Conservation (phyloP, 139 green algal genomes). For the Coelastrella sp. region DNA sequence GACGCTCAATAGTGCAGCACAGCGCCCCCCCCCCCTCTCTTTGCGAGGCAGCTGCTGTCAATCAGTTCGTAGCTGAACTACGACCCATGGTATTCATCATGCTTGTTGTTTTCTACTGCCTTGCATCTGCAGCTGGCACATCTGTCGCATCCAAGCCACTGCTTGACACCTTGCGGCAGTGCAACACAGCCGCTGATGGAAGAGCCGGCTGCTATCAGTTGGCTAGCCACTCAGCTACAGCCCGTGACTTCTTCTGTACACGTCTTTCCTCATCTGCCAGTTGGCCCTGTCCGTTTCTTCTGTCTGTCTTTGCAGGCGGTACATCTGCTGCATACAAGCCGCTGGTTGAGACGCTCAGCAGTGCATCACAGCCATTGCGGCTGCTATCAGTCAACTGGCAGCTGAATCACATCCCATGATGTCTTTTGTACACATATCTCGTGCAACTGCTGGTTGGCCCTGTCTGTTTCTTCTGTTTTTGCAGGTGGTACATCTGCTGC, state of each 20-base stretch:
- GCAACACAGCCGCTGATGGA: conserved; percentile 2
- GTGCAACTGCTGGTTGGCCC: too few species aligned
- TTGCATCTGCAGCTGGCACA: too few species aligned
- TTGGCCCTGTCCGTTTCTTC: too few species aligned
- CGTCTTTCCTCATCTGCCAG: too few species aligned
- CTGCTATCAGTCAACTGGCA: conserved; percentile 2
- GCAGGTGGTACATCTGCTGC: neutral
- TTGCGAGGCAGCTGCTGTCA: neutral
- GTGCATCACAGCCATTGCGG: neutral
- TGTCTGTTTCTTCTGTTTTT: too few species aligned
- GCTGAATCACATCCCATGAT: conserved; percentile 15
- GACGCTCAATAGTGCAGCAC: neutral
- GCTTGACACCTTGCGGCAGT: neutral
- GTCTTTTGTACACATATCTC: too few species aligned
- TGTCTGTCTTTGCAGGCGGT: neutral
- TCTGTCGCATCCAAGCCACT: conserved; percentile 13
- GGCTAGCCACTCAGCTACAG: neutral
- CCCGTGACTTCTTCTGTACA: neutral
- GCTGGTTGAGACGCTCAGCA: neutral
- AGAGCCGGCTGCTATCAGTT: neutral
- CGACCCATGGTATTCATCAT: too few species aligned
- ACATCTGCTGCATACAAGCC: conserved; percentile 15
- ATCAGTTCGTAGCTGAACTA: neutral
- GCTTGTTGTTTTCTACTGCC: too few species aligned
- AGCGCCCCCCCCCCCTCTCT: neutral